Evolutionary conservation across 805 yeast genomes (phyloP), one percentile per base, ranked within the genome.

Genomic region (Wickerhamomyces alni): DNA sequence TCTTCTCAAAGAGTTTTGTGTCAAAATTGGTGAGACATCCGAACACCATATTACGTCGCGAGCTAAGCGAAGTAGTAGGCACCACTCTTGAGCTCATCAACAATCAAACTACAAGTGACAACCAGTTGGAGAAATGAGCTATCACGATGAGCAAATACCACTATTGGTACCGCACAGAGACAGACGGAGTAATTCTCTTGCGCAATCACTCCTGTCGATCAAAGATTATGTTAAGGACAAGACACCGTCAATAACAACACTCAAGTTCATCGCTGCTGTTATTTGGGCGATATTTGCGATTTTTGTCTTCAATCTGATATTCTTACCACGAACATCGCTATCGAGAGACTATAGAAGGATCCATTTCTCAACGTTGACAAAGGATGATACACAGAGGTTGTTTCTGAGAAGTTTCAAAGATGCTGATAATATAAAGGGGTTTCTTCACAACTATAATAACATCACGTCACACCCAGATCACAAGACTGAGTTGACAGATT

Each of bases 301-400:
- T 13, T 57, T 29, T 22, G 52, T 38, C 34, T 77, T 84, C 54
- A 75, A 84, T 30, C 65, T 86, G 36, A 75, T 82, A 0, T 88
- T 88, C 56, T 66, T 87, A 13, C 96, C 96, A 2, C 61, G 96
- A 41, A 86, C 97, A 1, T 85, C 95, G 2, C 64, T 87, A 16
- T 77, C 83, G 36, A 66, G 95, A 47, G 96, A 89, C 59, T 76
- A 84, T 51, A 72, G 91, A 50, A 64, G 96, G 36, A 58, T 86
- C 47, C 86, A 87, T 59, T 79, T 81, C 25, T 70, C 78, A 27
- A 72, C 66, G 38, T 55, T 86, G 36, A 80, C 95, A 3, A 71
- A 70, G 40, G 71, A 77, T 9, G 96, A 88, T 46, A 70, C 83
- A 24, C 79, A 83, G 48, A 67, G 96, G 26, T 58, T 76, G 16